Evolutionary conservation across 2,329 filamentous ascomycete genomes (phyloP), one percentile per base, ranked within the genome.

Genomic region (Lachnellula suecica): DNA sequence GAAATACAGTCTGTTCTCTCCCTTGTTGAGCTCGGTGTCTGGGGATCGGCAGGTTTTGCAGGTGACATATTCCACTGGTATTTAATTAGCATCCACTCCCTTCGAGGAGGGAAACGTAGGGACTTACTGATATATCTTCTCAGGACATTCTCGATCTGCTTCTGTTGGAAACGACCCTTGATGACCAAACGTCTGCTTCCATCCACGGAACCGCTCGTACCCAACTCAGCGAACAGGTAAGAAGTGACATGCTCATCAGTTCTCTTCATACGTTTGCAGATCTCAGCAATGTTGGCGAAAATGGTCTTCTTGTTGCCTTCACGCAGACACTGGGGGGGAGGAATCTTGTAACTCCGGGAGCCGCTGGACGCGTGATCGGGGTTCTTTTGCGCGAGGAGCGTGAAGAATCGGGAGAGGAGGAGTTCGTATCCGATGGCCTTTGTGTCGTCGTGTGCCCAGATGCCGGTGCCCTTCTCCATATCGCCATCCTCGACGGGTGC

Each of bases 251-350:
- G 94, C 76, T 99, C 94, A 70, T 97, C 93, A 59, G 89, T 92
- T 72, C 94, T 85, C 86, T 99, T 99, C 92, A 99, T 97, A 67
- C 93, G 86, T 83, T 96, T 96, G 83, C 91, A 96, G 68, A 99
- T 97, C 71, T 99, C 94, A 71, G 91, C 85, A 69, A 99, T 94
- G 79, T 99, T 99, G 79, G 93, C 94, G 69, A 99, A 99, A 69
- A 99, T 96, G 58, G 94, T 99, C 87, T 96, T 96, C 84, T 96
- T 95, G 85, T 99, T 99, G 72, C 94, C 94, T 91, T 99, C 94
- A 77, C 94, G 92, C 70, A 97, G 85, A 77, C 94, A 97, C 79
- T 99, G 94, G 46, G 94, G 94, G 48, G 94, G 94, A 47, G 94
- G 94, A 64, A 99, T 99, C 85, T 97, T 97, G 85, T 97, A 99